Base-by-base conservation (phyloP, 164 flowering plant species). In the Kalanchoe fedtschenkoi region DNA sequence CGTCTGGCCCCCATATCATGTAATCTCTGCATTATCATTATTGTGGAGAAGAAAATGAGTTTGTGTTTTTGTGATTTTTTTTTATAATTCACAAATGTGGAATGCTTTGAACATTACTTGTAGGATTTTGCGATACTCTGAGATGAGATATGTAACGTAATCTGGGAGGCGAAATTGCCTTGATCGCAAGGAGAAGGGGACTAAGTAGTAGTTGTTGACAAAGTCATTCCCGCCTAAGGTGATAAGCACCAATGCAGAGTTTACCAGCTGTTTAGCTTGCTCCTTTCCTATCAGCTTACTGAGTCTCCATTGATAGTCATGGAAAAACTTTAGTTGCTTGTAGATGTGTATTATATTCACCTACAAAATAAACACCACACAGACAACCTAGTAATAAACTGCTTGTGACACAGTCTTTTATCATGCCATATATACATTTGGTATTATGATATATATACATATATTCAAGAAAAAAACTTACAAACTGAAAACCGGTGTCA, bases 401-500 rank as follows among this genome's bases (percentile, higher is more conserved):
- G n/a, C n/a, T n/a, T n/a, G n/a, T n/a, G n/a, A n/a, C n/a, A n/a
- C n/a, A n/a, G n/a, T n/a, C n/a, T n/a, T n/a, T n/a, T n/a, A n/a
- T n/a, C n/a, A n/a, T n/a, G n/a, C n/a, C n/a, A n/a, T n/a, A n/a
- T n/a, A n/a, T n/a, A n/a, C n/a, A n/a, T n/a, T n/a, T n/a, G n/a
- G n/a, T n/a, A n/a, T n/a, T n/a, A n/a, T n/a, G n/a, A n/a, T n/a
- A n/a, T n/a, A n/a, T n/a, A n/a, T n/a, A n/a, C 3, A 13, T 34
- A 9, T n/a, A 35, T 37, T 26, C 14, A 33, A 16, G 19, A 39
- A 9, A 6, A 21, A 28, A 7, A 65, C 72, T 59, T 61, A 76
- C 79, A 64, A 76, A 76, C 43, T 76, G 79, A 53, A 76, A 32
- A 44, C 79, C 79, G 19, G 79, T 76, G 73, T 76, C 79, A 60